phyloP scores from a whole-genome alignment of 345 rosid genomes.

The Lepidium sativum region DNA sequence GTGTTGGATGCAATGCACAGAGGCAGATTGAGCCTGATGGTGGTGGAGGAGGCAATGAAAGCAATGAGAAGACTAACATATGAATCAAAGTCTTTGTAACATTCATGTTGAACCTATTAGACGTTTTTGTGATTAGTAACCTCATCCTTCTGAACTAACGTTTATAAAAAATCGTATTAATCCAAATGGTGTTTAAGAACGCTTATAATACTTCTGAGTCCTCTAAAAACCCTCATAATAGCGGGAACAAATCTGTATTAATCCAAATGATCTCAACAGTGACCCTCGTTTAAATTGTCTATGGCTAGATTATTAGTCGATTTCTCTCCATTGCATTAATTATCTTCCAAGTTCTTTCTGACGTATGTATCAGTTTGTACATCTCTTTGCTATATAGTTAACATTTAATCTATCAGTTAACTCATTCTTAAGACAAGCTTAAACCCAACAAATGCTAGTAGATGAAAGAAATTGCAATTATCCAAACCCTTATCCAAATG shows the following conservation, averaged over 20 bases:
- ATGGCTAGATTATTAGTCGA: no score
- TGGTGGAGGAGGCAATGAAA: slow-evolving; percentile 24
- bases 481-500: slow-evolving; percentile 7
- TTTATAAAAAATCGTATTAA: no score
- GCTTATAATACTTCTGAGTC: no score
- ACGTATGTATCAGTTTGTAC: background rate
- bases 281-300: no score
- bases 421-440: background rate
- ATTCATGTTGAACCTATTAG: background rate
- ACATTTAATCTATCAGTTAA: background rate
- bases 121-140: background rate
- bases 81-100: background rate
- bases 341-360: background rate
- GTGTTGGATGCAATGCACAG: slow-evolving; percentile 9
- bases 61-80: slow-evolving; percentile 10
- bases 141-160: background rate
- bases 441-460: background rate
- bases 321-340: no score
- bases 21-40: slow-evolving; percentile 5
- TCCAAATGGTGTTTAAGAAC: no score
- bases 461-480: background rate
- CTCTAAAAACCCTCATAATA: background rate
- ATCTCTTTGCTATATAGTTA: background rate
- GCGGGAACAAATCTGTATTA: background rate
- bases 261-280: no score